These are phyloP conservation scores for button mushroom (Agaricus bisporus) DNA, from an alignment of 768 basidiomycete genomes.

Conservation along the genomic window DNA sequence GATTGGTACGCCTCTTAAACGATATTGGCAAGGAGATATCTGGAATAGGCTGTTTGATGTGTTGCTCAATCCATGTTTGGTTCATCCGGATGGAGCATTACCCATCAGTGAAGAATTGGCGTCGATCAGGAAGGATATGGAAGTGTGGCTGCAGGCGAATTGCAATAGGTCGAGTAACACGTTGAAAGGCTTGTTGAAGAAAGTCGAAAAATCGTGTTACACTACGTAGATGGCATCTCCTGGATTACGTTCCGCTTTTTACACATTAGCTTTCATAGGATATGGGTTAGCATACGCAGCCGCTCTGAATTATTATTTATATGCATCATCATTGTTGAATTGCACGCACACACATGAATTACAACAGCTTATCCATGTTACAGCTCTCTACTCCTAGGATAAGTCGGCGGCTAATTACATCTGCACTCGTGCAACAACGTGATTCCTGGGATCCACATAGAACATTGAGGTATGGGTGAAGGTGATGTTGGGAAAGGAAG, in stretches of 20 bases:
- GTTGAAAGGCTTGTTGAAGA: constrained; percentile 77
- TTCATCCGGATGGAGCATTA: constrained; percentile 49
- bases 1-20: constrained; percentile 74
- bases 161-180: constrained; percentile 81
- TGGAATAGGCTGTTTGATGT: constrained; percentile 84
- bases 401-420: background rate
- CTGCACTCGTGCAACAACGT: background rate
- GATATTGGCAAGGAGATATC: constrained; percentile 91
- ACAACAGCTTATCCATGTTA: constrained; percentile 2
- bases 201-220: constrained; percentile 60
- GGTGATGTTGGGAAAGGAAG: background rate
- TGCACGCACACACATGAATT: background rate
- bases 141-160: constrained; percentile 78
- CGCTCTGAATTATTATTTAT: background rate
- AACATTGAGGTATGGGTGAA: constrained; percentile 20
- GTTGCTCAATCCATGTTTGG: constrained; percentile 74
- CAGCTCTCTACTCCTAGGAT: background rate
- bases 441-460: constrained; percentile 28
- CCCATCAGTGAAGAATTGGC: constrained; percentile 71
- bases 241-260: constrained; percentile 3
- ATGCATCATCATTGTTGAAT: background rate
- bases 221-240: constrained; percentile 16
- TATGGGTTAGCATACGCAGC: no score
- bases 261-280: background rate
- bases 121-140: constrained; percentile 72